Conservation (phyloP, 768 basidiomycete species). For the Rhizopogon roseolus region DNA sequence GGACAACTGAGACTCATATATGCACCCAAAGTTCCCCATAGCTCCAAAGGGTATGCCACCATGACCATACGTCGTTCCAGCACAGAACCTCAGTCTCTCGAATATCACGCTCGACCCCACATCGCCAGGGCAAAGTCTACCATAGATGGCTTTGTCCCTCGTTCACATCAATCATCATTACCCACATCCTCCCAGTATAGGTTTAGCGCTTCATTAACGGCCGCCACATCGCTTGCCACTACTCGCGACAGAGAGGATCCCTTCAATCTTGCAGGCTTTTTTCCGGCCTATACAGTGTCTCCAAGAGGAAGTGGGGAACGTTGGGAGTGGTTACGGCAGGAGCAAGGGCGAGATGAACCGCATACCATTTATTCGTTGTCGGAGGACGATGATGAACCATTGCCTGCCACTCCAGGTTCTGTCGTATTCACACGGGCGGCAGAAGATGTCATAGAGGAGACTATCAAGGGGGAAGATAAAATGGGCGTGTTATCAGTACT, state of each 20-base stretch:
- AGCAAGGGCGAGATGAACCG: slow-evolving; percentile 14
- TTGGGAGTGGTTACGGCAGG: slow-evolving; percentile 39
- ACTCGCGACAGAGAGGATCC: slow-evolving; percentile 36
- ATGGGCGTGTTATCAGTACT: slow-evolving; percentile 39
- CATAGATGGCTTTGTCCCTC: slow-evolving; percentile 1
- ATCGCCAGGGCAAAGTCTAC: slow-evolving; percentile 5
- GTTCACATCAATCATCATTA: not conserved
- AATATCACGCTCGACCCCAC: not conserved
- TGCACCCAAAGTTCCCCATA: not conserved
- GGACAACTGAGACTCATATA: not conserved
- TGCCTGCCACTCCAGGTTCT: slow-evolving; percentile 16
- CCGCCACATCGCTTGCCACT: slow-evolving; percentile 10
- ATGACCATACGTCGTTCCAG: slow-evolving; percentile 28
- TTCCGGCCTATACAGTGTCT: slow-evolving; percentile 29
- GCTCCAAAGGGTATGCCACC: not conserved
- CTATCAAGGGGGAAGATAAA: slow-evolving; percentile 44
- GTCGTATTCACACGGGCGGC: slow-evolving; percentile 25
- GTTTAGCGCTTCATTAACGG: not conserved
- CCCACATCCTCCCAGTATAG: slow-evolving; percentile 1
- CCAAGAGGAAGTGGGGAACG: slow-evolving; percentile 21
- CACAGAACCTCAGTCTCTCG: slow-evolving; percentile 19
- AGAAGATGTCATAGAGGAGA: slow-evolving; percentile 30
- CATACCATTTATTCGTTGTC: slow-evolving; percentile 11
- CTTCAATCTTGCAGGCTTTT: slow-evolving; percentile 46
- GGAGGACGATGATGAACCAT: slow-evolving; percentile 13